phyloP scores from a whole-genome alignment of 768 basidiomycete genomes.

The Lyophyllum decastes region DNA sequence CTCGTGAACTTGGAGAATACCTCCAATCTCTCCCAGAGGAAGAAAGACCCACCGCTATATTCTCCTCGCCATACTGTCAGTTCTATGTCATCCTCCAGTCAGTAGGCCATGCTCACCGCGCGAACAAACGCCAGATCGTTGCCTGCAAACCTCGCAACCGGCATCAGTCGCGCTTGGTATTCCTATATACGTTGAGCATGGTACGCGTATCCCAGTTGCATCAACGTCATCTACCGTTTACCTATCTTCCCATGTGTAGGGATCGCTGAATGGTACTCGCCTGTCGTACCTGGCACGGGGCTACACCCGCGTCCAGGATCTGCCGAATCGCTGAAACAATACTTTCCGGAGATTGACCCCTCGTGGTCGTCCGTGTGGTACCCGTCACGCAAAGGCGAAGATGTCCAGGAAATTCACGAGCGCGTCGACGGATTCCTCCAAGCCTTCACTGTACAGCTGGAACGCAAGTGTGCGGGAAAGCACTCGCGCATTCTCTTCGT shows the following conservation, averaged over 20 bases:
- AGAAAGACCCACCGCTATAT: slow-evolving; percentile 73
- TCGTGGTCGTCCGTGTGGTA: slow-evolving; percentile 66
- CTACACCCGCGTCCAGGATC: slow-evolving; percentile 74
- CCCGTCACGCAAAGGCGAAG: slow-evolving; percentile 75
- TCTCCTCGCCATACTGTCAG: slow-evolving; percentile 85
- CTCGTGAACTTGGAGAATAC: slow-evolving; percentile 67
- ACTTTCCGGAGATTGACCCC: slow-evolving; percentile 66
- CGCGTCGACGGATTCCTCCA: slow-evolving; percentile 55
- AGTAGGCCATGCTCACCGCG: background rate
- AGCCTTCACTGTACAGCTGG: slow-evolving; percentile 52
- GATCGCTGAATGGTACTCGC: slow-evolving; percentile 80
- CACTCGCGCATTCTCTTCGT: slow-evolving; percentile 62
- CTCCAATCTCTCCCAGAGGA: slow-evolving; percentile 64
- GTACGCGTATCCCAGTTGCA: slow-evolving; percentile 33
- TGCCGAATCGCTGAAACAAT: slow-evolving; percentile 50
- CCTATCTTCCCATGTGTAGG: slow-evolving; percentile 36
- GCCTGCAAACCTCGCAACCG: slow-evolving; percentile 78
- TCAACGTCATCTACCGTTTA: background rate
- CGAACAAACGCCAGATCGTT: slow-evolving; percentile 60
- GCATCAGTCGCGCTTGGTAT: slow-evolving; percentile 58
- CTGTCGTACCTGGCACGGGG: slow-evolving; percentile 63
- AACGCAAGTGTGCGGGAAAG: slow-evolving; percentile 39
- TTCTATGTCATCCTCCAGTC: background rate
- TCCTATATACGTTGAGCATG: slow-evolving; percentile 81
- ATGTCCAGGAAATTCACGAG: slow-evolving; percentile 58